Percentiles rank a stretch among this genome's conserved stretches.
These are phyloP conservation scores for Exserohilum turcica DNA, from an alignment of 2,329 filamentous ascomycete species.

Conservation along the genomic window DNA sequence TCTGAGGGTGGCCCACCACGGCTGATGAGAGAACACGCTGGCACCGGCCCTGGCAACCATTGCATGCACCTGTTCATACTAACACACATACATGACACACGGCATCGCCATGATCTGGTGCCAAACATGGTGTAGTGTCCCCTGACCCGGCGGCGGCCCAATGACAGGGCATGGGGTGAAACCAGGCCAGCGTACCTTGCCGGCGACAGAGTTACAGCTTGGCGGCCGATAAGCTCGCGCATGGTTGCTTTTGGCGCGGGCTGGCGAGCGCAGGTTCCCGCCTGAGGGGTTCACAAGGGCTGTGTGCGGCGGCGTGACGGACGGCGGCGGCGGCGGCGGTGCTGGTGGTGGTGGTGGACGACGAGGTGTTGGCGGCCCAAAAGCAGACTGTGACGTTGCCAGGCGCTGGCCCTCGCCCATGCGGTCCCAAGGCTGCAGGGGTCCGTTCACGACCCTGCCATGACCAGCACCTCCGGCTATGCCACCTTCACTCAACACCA, in stretches of 20 bases:
- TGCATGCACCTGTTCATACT: neutral
- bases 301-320: neutral
- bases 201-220: constrained; percentile 8
- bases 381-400: constrained; percentile 27
- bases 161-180: constrained; percentile 7
- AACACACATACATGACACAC: neutral
- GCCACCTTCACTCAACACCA: constrained; percentile 19
- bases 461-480: constrained; percentile 18
- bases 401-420: constrained; percentile 31
- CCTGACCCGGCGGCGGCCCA: constrained; percentile 8
- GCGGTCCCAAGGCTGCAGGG: constrained; percentile 11
- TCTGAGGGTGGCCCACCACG: neutral
- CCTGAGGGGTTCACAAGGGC: neutral
- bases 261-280: neutral
- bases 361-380: neutral
- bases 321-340: neutral
- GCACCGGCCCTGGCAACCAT: neutral
- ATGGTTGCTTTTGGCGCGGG: constrained; percentile 1
- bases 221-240: neutral
- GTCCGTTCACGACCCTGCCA: constrained; percentile 14
- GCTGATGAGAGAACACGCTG: neutral
- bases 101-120: neutral
- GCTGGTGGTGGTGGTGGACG: neutral
- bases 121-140: too few species aligned
- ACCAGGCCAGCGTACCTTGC: neutral